Percentiles rank a stretch among this genome's conserved stretches.
These are phyloP conservation scores for Populus hybrid DNA, from an alignment of 441 rosid genomes.

Conservation along the genomic window DNA sequence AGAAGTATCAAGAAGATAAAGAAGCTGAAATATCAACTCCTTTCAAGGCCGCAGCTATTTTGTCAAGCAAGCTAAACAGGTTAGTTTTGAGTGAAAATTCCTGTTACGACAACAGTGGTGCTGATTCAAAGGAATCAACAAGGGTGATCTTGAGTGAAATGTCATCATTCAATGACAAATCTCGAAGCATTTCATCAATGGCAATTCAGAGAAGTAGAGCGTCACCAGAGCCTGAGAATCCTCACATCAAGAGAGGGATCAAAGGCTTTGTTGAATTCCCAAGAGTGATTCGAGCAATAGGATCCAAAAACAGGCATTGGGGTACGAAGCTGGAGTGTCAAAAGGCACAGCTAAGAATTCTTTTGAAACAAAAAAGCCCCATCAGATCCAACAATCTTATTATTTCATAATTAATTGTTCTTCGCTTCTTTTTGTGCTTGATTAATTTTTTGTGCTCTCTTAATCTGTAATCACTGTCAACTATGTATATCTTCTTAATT, in stretches of 20 bases:
- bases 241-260: conserved; percentile 78
- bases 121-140: conserved; percentile 22
- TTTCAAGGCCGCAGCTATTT: conserved; percentile 7
- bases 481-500: conserved; percentile 7
- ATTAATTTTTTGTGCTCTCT: not conserved
- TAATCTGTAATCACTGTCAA: not conserved
- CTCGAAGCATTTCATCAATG: conserved; percentile 17
- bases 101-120: conserved; percentile 2
- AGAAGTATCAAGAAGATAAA: conserved; percentile 18
- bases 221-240: conserved; percentile 61
- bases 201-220: conserved; percentile 28
- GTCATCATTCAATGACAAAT: conserved; percentile 19
- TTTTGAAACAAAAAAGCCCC: conserved; percentile 54
- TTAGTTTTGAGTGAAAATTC: conserved; percentile 26
- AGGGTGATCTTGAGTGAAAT: conserved; percentile 17
- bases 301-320: conserved; percentile 68
- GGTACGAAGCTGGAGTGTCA: conserved; percentile 79
- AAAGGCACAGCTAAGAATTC: conserved; percentile 62
- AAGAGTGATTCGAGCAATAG: conserved; percentile 58
- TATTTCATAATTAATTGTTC: conserved; percentile 19
- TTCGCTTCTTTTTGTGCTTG: conserved; percentile 6
- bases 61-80: conserved; percentile 34
- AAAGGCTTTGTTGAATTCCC: conserved; percentile 87
- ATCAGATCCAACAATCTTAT: conserved; percentile 39
- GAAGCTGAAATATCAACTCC: conserved; percentile 11